Conservation (phyloP, 2,329 filamentous ascomycete species). For the Trichoderma sp. region DNA sequence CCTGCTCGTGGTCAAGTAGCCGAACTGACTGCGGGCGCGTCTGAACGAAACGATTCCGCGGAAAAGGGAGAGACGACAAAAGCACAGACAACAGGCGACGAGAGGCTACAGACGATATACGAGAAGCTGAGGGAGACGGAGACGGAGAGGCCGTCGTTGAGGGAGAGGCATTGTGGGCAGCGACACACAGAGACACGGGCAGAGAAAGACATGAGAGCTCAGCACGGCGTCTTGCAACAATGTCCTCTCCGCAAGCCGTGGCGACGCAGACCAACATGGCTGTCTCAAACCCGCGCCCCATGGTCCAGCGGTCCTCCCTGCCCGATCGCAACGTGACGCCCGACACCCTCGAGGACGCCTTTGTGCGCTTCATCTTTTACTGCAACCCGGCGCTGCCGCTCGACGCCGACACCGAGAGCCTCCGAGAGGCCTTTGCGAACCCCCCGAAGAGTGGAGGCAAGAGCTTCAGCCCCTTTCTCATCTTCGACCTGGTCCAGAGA, state of each 20-base stretch:
- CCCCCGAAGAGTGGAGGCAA: slow-evolving; percentile 88
- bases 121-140: not conserved
- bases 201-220: slow-evolving; percentile 27
- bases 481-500: slow-evolving; percentile 76
- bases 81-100: not conserved
- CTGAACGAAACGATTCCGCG: not conserved
- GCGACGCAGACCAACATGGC: slow-evolving; percentile 18
- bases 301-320: slow-evolving; percentile 38
- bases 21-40: slow-evolving; percentile 1
- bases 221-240: not conserved
- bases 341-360: slow-evolving; percentile 75
- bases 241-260: slow-evolving; percentile 23
- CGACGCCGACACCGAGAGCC: slow-evolving; percentile 65
- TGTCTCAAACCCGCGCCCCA: slow-evolving; percentile 13
- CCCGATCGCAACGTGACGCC: slow-evolving; percentile 67
- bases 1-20: not conserved
- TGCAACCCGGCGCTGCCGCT: slow-evolving; percentile 76
- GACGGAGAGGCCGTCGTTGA: not conserved
- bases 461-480: slow-evolving; percentile 71
- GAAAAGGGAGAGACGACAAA: not conserved
- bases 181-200: slow-evolving; percentile 25
- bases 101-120: not conserved
- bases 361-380: slow-evolving; percentile 80
- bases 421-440: slow-evolving; percentile 72
- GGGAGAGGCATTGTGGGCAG: not conserved